phyloP scores from a whole-genome alignment of 441 rosid genomes.

The Erodium trifolium region DNA sequence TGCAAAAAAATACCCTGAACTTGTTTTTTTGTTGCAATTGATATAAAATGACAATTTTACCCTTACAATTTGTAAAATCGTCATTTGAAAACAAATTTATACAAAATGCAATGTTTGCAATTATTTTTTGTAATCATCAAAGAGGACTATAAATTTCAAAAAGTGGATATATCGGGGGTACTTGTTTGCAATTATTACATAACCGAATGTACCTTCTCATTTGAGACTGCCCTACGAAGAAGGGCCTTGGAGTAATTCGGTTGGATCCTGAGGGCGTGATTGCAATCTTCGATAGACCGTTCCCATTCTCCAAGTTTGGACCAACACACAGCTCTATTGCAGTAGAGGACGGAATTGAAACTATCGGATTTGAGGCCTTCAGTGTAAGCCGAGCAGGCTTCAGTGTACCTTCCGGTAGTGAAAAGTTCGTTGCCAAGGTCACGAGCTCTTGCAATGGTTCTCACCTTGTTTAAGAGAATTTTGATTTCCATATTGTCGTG shows the following conservation, averaged over 20 bases:
- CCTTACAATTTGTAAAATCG: no score
- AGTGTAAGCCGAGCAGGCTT: slow-evolving; percentile 59
- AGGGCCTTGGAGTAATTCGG: slow-evolving; percentile 57
- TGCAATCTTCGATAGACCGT: slow-evolving; percentile 58
- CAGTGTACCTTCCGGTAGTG: slow-evolving; percentile 38
- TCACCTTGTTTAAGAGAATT: slow-evolving; percentile 35
- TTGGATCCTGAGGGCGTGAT: slow-evolving; percentile 47
- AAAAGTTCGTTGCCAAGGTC: slow-evolving; percentile 49
- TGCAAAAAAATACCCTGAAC: no score
- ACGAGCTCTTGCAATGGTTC: slow-evolving; percentile 48
- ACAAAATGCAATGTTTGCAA: no score
- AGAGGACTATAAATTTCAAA: no score
- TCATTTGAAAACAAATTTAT: no score
- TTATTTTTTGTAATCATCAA: no score
- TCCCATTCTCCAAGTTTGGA: slow-evolving; percentile 60
- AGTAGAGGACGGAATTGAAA: slow-evolving; percentile 50
- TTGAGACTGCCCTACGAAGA: slow-evolving; percentile 60
- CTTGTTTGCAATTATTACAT: background rate
- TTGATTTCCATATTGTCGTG: slow-evolving; percentile 30
- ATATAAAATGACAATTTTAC: no score
- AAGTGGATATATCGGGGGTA: no score
- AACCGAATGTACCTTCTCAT: slow-evolving; percentile 41
- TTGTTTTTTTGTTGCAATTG: no score
- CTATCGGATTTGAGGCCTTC: slow-evolving; percentile 52
- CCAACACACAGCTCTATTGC: slow-evolving; percentile 74